Evolutionary conservation across 2,329 filamentous ascomycete species (phyloP).

Genomic region (Hymenoscyphus scutula): DNA sequence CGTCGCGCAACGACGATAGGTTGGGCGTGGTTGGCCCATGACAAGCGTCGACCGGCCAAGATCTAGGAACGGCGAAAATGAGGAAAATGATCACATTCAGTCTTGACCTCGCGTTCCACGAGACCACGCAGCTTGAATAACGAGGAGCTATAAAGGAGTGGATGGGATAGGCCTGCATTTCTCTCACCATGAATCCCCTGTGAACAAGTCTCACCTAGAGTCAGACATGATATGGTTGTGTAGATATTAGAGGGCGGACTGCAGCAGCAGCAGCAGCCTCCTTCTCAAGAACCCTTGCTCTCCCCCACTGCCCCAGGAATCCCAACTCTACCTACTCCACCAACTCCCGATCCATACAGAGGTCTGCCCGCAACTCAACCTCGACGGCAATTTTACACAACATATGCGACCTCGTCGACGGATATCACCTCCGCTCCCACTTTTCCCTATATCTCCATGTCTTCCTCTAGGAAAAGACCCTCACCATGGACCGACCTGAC

Average conservation of each 20-base stretch:
- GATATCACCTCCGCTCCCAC: not conserved
- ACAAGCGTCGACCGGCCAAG: no score
- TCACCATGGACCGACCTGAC: conserved; percentile 17
- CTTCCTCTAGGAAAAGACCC: conserved; percentile 14
- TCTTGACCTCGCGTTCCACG: not conserved
- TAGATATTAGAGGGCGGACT: not conserved
- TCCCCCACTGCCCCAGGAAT: conserved; percentile 1
- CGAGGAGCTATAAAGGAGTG: no score
- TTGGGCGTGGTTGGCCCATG: not conserved
- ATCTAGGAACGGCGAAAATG: not conserved
- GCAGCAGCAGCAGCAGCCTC: not conserved
- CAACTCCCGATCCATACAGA: not conserved
- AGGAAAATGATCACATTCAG: conserved; percentile 4
- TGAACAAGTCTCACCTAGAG: not conserved
- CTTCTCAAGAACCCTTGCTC: not conserved
- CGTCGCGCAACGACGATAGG: not conserved
- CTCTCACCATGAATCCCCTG: not conserved
- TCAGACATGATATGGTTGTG: not conserved
- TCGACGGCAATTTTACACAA: not conserved
- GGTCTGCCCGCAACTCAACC: not conserved
- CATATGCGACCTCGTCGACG: not conserved
- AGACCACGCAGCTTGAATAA: not conserved
- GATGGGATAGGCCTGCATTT: not conserved
- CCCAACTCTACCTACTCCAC: not conserved
- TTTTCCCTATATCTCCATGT: conserved; percentile 9